phyloP scores from a whole-genome alignment of 2,329 filamentous ascomycete species.

The Ascochyta fabae region DNA sequence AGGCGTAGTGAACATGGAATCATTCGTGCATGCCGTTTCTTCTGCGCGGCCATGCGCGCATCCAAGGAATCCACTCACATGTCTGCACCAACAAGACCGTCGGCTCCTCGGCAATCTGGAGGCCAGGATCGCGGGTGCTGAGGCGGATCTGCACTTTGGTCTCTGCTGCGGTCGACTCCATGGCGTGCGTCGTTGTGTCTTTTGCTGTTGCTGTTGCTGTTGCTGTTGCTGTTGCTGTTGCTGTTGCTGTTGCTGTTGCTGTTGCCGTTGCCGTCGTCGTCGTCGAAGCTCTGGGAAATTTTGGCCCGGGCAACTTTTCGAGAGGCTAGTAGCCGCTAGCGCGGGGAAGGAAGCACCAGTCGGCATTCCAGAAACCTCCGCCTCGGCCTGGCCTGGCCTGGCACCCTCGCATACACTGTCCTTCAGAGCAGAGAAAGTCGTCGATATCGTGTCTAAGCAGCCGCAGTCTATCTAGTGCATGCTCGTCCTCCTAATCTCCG shows the following conservation, averaged over 20 bases:
- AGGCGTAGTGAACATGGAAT: too few species aligned
- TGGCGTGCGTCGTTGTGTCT: conserved; percentile 19
- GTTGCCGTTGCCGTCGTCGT: conserved; percentile 11
- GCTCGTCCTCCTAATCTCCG: conserved; percentile 56
- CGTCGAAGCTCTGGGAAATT: conserved; percentile 32
- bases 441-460: conserved; percentile 9
- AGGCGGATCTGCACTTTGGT: conserved; percentile 46
- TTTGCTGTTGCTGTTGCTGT: conserved; percentile 15
- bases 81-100: conserved; percentile 42
- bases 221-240: conserved; percentile 16
- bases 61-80: conserved; percentile 27
- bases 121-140: conserved; percentile 41
- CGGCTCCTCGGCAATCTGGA: conserved; percentile 44
- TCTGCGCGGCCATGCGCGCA: neutral
- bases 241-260: conserved; percentile 17
- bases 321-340: conserved; percentile 31
- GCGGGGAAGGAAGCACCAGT: conserved; percentile 16
- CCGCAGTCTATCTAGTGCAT: conserved; percentile 22
- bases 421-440: neutral
- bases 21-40: neutral
- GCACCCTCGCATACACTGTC: neutral
- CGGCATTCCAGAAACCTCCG: conserved; percentile 31
- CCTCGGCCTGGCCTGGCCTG: conserved; percentile 5
- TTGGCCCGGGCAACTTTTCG: conserved; percentile 32
- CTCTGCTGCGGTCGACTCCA: conserved; percentile 37